phyloP scores from a whole-genome alignment of 495 filamentous ascomycete species.

The Terfezia claveryi region DNA sequence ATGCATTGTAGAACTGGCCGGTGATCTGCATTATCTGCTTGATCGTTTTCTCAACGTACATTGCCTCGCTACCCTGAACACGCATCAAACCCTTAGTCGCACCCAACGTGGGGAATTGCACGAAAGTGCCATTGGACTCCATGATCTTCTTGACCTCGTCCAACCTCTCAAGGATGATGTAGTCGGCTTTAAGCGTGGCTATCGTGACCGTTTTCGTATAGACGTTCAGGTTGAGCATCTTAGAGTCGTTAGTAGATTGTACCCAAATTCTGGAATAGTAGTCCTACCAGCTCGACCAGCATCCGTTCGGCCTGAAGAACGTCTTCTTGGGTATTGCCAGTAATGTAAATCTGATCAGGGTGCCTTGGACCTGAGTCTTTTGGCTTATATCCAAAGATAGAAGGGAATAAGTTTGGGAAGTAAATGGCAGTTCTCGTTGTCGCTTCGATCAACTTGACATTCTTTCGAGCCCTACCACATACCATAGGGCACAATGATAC shows the following conservation, averaged over 20 bases:
- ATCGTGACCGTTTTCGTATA: constrained; percentile 81
- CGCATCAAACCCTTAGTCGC: constrained; percentile 58
- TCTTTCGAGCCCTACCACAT: constrained; percentile 78
- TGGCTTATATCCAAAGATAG: constrained; percentile 70
- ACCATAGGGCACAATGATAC: constrained; percentile 70
- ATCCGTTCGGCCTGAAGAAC: constrained; percentile 74
- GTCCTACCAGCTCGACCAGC: constrained; percentile 53
- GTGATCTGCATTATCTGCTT: constrained; percentile 85
- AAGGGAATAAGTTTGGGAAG: constrained; percentile 82
- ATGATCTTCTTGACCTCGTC: constrained; percentile 96
- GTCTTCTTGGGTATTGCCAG: constrained; percentile 55
- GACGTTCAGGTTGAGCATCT: constrained; percentile 38
- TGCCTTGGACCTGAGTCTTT: constrained; percentile 54
- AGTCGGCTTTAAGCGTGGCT: constrained; percentile 75
- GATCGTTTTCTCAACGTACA: constrained; percentile 83
- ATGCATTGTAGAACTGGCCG: constrained; percentile 91
- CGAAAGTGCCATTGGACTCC: constrained; percentile 83
- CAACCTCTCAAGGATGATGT: constrained; percentile 68
- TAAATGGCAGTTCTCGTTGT: constrained; percentile 88
- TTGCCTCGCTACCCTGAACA: constrained; percentile 74
- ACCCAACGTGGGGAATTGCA: constrained; percentile 69
- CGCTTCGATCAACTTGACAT: constrained; percentile 91
- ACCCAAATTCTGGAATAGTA: not conserved
- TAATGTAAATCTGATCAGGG: constrained; percentile 80
- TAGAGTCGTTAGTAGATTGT: constrained; percentile 1